Conservation (phyloP, 2,329 filamentous ascomycete genomes). For the Tolypocladium guangdongense region DNA sequence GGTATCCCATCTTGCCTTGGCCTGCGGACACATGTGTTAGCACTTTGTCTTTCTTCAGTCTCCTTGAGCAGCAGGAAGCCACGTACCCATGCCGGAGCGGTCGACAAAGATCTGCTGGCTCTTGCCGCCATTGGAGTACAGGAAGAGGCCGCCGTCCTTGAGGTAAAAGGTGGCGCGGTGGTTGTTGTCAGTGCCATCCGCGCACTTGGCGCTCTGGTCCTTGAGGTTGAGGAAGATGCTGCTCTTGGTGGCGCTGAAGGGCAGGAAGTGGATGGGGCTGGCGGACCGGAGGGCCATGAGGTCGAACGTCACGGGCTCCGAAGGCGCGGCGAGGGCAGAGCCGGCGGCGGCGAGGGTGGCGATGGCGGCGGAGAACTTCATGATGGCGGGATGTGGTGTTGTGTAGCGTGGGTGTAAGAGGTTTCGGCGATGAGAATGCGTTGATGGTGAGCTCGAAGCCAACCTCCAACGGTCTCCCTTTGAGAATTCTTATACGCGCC, state of each 20-base stretch:
- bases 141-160: conserved; percentile 31
- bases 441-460: not conserved
- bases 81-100: conserved; percentile 46
- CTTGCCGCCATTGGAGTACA: conserved; percentile 29
- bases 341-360: conserved; percentile 14
- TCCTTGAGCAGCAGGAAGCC: not conserved
- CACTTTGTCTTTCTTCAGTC: not conserved
- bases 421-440: not conserved
- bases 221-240: conserved; percentile 32
- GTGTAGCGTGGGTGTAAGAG: not conserved
- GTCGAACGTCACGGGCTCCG: conserved; percentile 28
- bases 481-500: not conserved
- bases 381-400: conserved; percentile 6
- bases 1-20: conserved; percentile 42
- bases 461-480: not conserved
- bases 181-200: conserved; percentile 21
- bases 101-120: conserved; percentile 42
- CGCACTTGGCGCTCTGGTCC: conserved; percentile 38
- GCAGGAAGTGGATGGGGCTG: conserved; percentile 34
- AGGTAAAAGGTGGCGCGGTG: conserved; percentile 40
- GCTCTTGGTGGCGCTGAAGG: conserved; percentile 31
- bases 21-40: conserved; percentile 19
- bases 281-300: conserved; percentile 39
- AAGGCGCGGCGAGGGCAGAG: conserved; percentile 15
- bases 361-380: conserved; percentile 17